Percentiles rank a stretch among this genome's conserved stretches.
phyloP scores from a whole-genome alignment of 306 rosid species.

The Cotoneaster glaucophyllus region DNA sequence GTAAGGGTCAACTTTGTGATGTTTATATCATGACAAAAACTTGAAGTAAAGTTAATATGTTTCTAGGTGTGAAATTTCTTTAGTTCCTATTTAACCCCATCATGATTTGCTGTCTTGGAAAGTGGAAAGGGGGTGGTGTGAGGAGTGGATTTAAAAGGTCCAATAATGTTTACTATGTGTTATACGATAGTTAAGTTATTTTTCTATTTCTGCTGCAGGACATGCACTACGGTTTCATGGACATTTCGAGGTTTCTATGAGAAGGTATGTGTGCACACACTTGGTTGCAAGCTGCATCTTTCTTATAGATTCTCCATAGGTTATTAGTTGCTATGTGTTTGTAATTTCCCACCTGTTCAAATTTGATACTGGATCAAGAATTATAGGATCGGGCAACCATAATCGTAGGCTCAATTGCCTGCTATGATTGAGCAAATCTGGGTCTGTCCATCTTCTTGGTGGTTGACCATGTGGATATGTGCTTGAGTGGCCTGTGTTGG shows the following conservation, averaged over 20 bases:
- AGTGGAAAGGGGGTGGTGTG: not conserved
- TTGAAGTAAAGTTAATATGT: not conserved
- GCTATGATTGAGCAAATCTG: not conserved
- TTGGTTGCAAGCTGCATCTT: not conserved
- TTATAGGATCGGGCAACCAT: not conserved
- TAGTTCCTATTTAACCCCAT: not conserved
- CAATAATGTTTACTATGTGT: not conserved
- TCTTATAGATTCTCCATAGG: not conserved
- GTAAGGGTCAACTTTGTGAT: not conserved
- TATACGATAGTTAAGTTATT: not conserved
- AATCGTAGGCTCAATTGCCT: not conserved
- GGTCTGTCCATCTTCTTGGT: not conserved
- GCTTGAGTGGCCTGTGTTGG: not conserved
- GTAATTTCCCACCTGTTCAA: not conserved
- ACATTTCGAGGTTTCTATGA: conserved; percentile 96
- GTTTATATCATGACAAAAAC: not conserved
- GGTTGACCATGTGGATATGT: not conserved
- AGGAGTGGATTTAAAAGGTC: not conserved
- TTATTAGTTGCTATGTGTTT: not conserved
- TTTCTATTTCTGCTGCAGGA: conserved; percentile 47
- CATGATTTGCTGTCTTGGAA: not conserved
- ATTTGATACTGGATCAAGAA: not conserved
- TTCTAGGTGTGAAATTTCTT: not conserved
- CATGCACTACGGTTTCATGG: conserved; percentile 98
- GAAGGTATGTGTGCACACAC: conserved; percentile 50